Conservation (phyloP, 2,329 filamentous ascomycete species). For the Cladosporium sp. region DNA sequence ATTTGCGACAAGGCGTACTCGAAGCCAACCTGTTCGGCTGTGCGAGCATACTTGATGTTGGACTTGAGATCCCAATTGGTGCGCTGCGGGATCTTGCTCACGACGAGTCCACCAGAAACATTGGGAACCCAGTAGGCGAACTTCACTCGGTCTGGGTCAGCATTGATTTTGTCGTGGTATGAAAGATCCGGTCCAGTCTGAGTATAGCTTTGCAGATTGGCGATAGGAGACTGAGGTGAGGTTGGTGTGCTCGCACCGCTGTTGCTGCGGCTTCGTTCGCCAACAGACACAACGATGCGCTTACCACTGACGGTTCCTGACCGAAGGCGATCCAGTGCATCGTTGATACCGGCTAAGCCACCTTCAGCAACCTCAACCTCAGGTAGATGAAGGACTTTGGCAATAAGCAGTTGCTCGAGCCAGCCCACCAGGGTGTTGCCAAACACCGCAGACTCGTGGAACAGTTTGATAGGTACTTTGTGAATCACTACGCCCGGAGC, state of each 20-base stretch:
- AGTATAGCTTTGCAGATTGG: slow-evolving; percentile 13
- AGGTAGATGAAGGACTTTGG: slow-evolving; percentile 53
- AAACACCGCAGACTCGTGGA: slow-evolving; percentile 62
- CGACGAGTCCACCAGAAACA: slow-evolving; percentile 51
- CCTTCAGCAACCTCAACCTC: slow-evolving; percentile 62
- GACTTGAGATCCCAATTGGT: slow-evolving; percentile 48
- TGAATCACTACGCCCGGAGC: slow-evolving; percentile 52
- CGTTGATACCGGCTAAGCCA: slow-evolving; percentile 64
- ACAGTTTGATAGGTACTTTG: slow-evolving; percentile 70
- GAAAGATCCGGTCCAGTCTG: slow-evolving; percentile 16
- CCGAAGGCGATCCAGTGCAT: slow-evolving; percentile 61
- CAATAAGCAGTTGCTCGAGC: slow-evolving; percentile 62
- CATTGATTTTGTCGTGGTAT: slow-evolving; percentile 38
- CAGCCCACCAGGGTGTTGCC: slow-evolving; percentile 62
- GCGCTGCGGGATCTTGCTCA: slow-evolving; percentile 49
- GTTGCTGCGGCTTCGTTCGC: slow-evolving; percentile 19
- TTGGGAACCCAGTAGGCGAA: slow-evolving; percentile 55
- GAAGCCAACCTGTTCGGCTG: slow-evolving; percentile 47
- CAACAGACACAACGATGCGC: slow-evolving; percentile 57
- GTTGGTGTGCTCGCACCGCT: slow-evolving; percentile 12
- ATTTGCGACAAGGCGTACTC: slow-evolving; percentile 52
- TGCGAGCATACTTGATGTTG: slow-evolving; percentile 48
- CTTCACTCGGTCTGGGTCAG: slow-evolving; percentile 41
- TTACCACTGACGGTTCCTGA: slow-evolving; percentile 64
- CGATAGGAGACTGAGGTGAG: slow-evolving; percentile 15